Percentiles rank a stretch among this genome's conserved stretches.
Evolutionary conservation across 2,329 filamentous ascomycete genomes (phyloP).

Genomic region (Botrytis sinoallii): DNA sequence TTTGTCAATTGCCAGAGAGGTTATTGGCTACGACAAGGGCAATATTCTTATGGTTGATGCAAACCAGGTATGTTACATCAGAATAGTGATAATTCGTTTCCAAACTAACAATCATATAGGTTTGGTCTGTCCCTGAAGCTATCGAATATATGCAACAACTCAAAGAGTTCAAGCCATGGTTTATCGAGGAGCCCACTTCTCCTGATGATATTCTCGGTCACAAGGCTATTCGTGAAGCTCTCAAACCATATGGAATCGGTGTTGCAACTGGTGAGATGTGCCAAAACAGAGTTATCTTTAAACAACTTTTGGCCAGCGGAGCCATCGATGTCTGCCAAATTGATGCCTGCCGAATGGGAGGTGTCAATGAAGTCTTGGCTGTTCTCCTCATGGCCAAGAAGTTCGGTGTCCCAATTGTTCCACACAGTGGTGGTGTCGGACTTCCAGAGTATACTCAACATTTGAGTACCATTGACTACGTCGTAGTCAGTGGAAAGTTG

Average conservation of each 20-base stretch:
- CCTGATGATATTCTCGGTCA: slow-evolving; percentile 89
- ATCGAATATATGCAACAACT: slow-evolving; percentile 83
- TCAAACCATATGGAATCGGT: slow-evolving; percentile 71
- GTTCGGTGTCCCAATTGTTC: slow-evolving; percentile 76
- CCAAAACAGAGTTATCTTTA: slow-evolving; percentile 92
- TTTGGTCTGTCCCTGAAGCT: slow-evolving; percentile 87
- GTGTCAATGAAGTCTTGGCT: slow-evolving; percentile 89
- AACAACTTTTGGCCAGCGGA: slow-evolving; percentile 76
- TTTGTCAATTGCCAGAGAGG: slow-evolving; percentile 69
- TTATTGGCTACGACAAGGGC: slow-evolving; percentile 72
- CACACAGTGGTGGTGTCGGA: slow-evolving; percentile 85
- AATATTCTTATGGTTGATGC: slow-evolving; percentile 88
- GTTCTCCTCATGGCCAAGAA: slow-evolving; percentile 77
- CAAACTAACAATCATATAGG: slow-evolving; percentile 36
- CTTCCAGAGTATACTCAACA: slow-evolving; percentile 94
- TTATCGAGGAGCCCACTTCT: slow-evolving; percentile 91
- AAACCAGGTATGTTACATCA: slow-evolving; percentile 61
- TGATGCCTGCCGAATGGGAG: slow-evolving; percentile 84
- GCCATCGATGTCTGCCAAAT: slow-evolving; percentile 88
- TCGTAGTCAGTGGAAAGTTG: slow-evolving; percentile 76
- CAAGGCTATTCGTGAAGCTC: slow-evolving; percentile 77
- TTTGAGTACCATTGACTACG: slow-evolving; percentile 88
- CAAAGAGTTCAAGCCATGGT: slow-evolving; percentile 82
- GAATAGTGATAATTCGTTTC: slow-evolving; percentile 20
- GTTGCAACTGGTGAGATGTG: slow-evolving; percentile 95